These are phyloP conservation scores for Boletus vinaceobasis DNA, from an alignment of 768 basidiomycete species.

Conservation along the genomic window DNA sequence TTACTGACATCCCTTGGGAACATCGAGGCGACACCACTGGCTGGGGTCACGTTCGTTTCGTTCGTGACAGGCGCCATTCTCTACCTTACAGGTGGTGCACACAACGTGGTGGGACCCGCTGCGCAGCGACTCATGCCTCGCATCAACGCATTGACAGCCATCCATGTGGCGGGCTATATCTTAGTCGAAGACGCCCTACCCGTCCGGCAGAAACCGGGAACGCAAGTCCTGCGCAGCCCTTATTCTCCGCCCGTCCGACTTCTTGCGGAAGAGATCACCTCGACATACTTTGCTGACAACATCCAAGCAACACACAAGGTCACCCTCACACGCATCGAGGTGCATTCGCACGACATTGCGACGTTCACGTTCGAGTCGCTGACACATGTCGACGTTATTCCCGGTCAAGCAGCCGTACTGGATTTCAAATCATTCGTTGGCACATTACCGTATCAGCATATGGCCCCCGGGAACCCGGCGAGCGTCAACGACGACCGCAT, in stretches of 20 bases:
- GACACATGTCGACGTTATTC: conserved; percentile 31
- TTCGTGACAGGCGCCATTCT: conserved; percentile 57
- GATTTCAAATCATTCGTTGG: conserved; percentile 54
- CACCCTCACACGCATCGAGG: conserved; percentile 35
- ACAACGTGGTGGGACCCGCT: conserved; percentile 41
- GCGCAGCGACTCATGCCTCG: conserved; percentile 54
- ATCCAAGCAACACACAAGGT: conserved; percentile 18
- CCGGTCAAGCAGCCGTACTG: conserved; percentile 55
- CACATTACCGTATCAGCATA: conserved; percentile 47
- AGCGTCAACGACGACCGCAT: conserved; percentile 63
- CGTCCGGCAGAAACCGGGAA: conserved; percentile 42
- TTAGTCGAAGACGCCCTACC: conserved; percentile 56
- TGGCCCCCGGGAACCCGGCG: conserved; percentile 46
- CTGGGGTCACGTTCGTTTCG: conserved; percentile 52
- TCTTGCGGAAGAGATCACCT: conserved; percentile 46
- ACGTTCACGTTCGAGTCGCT: conserved; percentile 51
- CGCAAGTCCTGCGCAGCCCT: conserved; percentile 37
- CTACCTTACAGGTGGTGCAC: conserved; percentile 60
- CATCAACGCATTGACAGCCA: conserved; percentile 47
- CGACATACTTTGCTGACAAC: conserved; percentile 28
- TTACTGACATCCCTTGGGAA: conserved; percentile 63
- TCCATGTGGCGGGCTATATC: conserved; percentile 50
- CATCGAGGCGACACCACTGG: conserved; percentile 55
- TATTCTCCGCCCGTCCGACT: conserved; percentile 60
- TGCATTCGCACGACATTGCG: conserved; percentile 48